A percentile compares a stretch with the other conserved stretches of the same genome.
Conservation (phyloP, 768 basidiomycete species). For the Rhodotorula babjevae region DNA sequence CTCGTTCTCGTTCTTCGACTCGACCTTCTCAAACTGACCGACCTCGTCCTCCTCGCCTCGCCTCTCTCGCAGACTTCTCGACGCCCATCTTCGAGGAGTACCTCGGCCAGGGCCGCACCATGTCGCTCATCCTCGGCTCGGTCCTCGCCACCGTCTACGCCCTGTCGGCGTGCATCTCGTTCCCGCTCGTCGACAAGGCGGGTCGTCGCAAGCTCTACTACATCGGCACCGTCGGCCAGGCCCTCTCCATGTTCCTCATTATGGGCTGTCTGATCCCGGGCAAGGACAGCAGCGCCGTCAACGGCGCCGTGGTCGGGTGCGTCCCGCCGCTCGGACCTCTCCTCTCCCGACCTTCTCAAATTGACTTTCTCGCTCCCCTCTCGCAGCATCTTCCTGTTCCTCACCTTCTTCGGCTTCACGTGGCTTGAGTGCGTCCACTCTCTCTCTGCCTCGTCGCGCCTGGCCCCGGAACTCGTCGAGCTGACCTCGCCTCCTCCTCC, state of each 20-base stretch:
- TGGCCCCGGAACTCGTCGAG: too few relatives aligned
- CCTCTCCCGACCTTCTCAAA: conserved; percentile 52
- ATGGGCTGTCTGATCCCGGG: conserved; percentile 36
- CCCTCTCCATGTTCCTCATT: conserved; percentile 47
- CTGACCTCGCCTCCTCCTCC: too few relatives aligned
- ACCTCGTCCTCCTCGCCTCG: conserved; percentile 48
- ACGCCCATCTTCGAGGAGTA: conserved; percentile 50
- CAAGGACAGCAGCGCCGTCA: conserved; percentile 38
- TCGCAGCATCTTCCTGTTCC: conserved; percentile 57
- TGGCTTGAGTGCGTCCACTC: conserved; percentile 55
- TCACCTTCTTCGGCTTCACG: conserved; percentile 65
- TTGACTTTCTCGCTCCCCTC: conserved; percentile 46
- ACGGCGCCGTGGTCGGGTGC: conserved; percentile 49
- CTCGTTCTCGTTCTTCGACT: neutral
- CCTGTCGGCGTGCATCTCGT: conserved; percentile 43
- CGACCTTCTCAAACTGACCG: neutral
- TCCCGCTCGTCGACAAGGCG: conserved; percentile 48
- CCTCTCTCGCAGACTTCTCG: conserved; percentile 55
- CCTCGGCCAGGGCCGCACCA: conserved; percentile 45
- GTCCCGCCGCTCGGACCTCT: neutral
- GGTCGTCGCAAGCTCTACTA: conserved; percentile 52
- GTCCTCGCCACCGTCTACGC: conserved; percentile 49
- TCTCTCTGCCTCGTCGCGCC: too few relatives aligned
- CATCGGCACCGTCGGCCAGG: conserved; percentile 43
- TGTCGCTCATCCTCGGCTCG: conserved; percentile 49